Percentiles rank a stretch among this genome's conserved stretches.
Evolutionary conservation across 345 rosid species (phyloP).

Genomic region (Camelina sativa): DNA sequence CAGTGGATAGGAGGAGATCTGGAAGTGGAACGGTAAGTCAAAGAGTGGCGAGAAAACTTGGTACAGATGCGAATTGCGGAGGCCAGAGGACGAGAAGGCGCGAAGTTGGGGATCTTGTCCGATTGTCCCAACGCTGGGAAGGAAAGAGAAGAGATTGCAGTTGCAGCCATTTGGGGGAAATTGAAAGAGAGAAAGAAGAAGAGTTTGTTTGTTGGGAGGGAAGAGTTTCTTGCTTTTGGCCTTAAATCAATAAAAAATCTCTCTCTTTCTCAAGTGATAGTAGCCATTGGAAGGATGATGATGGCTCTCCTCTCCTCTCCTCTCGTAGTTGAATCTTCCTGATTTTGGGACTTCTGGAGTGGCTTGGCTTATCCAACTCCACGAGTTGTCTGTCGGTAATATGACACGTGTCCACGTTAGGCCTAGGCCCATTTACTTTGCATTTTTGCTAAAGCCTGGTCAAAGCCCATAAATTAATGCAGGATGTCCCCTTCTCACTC

Average conservation of each 20-base stretch:
- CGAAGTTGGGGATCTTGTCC: slow-evolving; percentile 47
- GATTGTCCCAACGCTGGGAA: slow-evolving; percentile 66
- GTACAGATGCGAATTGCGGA: slow-evolving; percentile 47
- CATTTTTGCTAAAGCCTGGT: background rate
- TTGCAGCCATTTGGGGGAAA: slow-evolving; percentile 57
- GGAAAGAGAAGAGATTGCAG: slow-evolving; percentile 72
- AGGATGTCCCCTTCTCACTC: background rate
- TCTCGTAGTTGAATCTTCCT: slow-evolving; percentile 25
- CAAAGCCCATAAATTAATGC: slow-evolving; percentile 10
- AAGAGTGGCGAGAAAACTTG: slow-evolving; percentile 45
- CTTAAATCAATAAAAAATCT: background rate
- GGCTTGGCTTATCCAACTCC: slow-evolving; percentile 49
- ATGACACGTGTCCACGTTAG: slow-evolving; percentile 32
- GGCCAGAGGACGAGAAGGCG: slow-evolving; percentile 46
- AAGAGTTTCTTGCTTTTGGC: background rate
- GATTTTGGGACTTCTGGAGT: slow-evolving; percentile 21
- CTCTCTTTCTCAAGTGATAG: slow-evolving; percentile 22
- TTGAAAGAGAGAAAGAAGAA: background rate
- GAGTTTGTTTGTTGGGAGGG: background rate
- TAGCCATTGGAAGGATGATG: slow-evolving; percentile 33
- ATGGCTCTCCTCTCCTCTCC: background rate
- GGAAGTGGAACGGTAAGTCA: slow-evolving; percentile 50
- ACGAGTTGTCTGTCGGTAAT: slow-evolving; percentile 19
- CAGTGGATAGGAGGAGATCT: slow-evolving; percentile 57
- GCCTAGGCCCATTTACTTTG: background rate